phyloP scores from a whole-genome alignment of 441 rosid genomes.

The Euphorbia celastroides region DNA sequence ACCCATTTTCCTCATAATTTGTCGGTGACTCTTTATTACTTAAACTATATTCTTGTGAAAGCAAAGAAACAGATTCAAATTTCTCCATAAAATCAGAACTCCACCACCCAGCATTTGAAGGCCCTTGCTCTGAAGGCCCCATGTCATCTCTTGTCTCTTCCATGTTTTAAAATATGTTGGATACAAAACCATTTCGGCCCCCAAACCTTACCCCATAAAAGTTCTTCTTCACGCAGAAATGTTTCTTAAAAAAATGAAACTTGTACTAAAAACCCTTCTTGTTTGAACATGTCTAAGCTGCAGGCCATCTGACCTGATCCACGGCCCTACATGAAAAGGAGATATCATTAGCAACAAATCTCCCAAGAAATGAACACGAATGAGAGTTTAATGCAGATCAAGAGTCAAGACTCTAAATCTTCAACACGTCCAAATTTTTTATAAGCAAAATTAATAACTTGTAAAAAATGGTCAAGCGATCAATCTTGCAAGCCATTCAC shows the following conservation, averaged over 20 bases:
- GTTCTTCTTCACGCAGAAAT: constrained; percentile 22
- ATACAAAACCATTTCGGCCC: constrained; percentile 56
- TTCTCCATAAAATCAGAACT: constrained; percentile 78
- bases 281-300: constrained; percentile 31
- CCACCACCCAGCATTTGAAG: constrained; percentile 76
- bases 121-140: constrained; percentile 66
- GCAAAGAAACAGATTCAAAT: constrained; percentile 71
- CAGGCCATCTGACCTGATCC: constrained; percentile 54
- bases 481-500: neutral
- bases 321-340: constrained; percentile 11
- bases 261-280: constrained; percentile 27
- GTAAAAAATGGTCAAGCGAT: neutral
- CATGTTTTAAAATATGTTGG: constrained; percentile 54
- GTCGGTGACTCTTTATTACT: constrained; percentile 55
- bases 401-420: too few species aligned
- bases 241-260: constrained; percentile 32
- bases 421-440: constrained; percentile 1
- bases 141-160: constrained; percentile 75
- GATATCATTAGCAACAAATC: neutral
- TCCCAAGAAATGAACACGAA: neutral
- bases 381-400: constrained; percentile 4
- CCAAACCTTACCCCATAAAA: constrained; percentile 54
- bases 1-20: constrained; percentile 57
- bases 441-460: neutral
- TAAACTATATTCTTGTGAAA: constrained; percentile 64